phyloP scores from a whole-genome alignment of 2,329 filamentous ascomycete genomes.

The Beauveria australis region DNA sequence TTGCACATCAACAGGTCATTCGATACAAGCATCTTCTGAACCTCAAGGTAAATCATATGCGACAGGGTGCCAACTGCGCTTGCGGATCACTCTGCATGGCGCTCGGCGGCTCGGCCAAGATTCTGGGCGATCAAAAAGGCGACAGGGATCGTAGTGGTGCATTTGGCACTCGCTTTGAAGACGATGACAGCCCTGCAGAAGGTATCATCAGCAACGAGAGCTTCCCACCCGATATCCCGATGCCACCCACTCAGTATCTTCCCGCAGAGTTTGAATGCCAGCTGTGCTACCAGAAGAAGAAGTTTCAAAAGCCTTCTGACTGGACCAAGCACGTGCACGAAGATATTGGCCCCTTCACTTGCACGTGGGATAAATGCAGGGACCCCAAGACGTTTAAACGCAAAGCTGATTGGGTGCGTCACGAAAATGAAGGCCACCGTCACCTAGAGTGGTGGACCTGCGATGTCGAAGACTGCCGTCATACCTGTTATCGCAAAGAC shows the following conservation, averaged over 20 bases:
- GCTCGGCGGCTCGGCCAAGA: slow-evolving; percentile 55
- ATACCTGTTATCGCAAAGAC: slow-evolving; percentile 78
- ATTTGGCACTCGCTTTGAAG: slow-evolving; percentile 39
- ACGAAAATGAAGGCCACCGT: slow-evolving; percentile 86
- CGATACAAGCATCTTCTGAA: slow-evolving; percentile 73
- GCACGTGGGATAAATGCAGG: slow-evolving; percentile 74
- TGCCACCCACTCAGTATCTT: slow-evolving; percentile 67
- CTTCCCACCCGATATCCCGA: slow-evolving; percentile 73
- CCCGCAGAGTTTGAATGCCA: slow-evolving; percentile 88
- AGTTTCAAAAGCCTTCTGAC: slow-evolving; percentile 83
- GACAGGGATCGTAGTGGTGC: slow-evolving; percentile 52
- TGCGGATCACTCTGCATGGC: slow-evolving; percentile 56
- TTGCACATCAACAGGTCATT: slow-evolving; percentile 70
- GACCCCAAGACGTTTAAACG: slow-evolving; percentile 90
- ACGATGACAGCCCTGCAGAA: slow-evolving; percentile 59
- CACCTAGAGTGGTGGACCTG: slow-evolving; percentile 90
- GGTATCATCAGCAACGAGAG: slow-evolving; percentile 61
- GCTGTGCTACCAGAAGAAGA: slow-evolving; percentile 77
- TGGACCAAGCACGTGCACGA: slow-evolving; percentile 97
- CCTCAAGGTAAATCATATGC: slow-evolving; percentile 60
- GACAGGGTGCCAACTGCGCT: slow-evolving; percentile 52
- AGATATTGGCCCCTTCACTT: slow-evolving; percentile 87
- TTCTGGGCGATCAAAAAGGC: slow-evolving; percentile 49
- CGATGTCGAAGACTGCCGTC: slow-evolving; percentile 69
- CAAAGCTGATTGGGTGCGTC: slow-evolving; percentile 91